Evolutionary conservation across 1,139 yeast species (phyloP), one percentile per base, ranked within the genome.

Genomic region (Hemisphaericaspora lyxosophila): DNA sequence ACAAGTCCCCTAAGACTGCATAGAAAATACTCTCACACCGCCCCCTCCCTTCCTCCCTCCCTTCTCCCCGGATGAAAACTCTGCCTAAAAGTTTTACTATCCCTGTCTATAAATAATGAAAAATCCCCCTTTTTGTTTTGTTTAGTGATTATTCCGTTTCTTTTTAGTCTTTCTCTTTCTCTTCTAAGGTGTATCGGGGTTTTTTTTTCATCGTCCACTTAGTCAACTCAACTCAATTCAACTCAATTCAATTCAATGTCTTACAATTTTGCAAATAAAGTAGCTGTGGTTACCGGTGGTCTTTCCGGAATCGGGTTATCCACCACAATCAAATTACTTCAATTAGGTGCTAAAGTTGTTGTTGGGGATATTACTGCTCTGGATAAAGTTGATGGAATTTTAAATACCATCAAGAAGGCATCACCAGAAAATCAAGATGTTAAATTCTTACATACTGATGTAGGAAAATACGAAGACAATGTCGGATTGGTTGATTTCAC

Each of bases 401-500:
- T 41, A 24, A 38, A 37, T 27, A 28, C 25, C 12, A 40, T 46
- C 18, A 31, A 34, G 24, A 26, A 28, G 13, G 26, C 38, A 19
- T 40, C 39, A 7, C 41, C 42, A 14, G 36, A 40, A 9, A 44
- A 34, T 17, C 43, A 43, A n/a, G 23, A 36, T 8, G 33, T 46
- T 33, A 40, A 41, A 25, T 45, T 43, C 34, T 30, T 46, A 20
- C 40, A 40, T 24, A 42, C 45, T 8, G 77, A 80, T 31, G 76
- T 86, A 32, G 73, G 85, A 16, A 75, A 75, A 43, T 66, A 75
- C 31, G 75, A 72, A n/a, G 71, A 70, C 11, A 39, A 43, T 29
- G 22, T 33, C 11, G 40, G 39, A 16, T 34, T 46, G 13, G 89
- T 85, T 26, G 75, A 75, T 50, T 53, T 55, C 27, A 78, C 82